A percentile compares a stretch with the other conserved stretches of the same genome.
phyloP scores from a whole-genome alignment of 1,284 basidiomycete species.

The Malassezia caprae region DNA sequence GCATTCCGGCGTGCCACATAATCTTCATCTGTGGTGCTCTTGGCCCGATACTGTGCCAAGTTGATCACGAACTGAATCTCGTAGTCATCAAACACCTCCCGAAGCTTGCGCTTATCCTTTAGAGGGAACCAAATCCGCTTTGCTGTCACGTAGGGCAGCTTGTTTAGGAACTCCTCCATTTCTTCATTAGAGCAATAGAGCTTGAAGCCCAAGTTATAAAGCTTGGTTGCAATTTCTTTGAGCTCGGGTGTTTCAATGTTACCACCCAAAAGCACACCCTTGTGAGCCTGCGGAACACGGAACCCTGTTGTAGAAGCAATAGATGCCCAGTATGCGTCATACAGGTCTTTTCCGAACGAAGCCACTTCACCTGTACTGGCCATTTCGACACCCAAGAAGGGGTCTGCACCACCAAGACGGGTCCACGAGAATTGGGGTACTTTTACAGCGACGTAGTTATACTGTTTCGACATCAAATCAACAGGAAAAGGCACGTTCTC shows the following conservation, averaged over 20 bases:
- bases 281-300: conserved; percentile 68
- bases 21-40: conserved; percentile 76
- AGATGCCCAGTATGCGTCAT: conserved; percentile 94
- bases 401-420: conserved; percentile 80
- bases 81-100: conserved; percentile 72
- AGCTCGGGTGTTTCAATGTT: conserved; percentile 74
- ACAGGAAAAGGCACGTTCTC: conserved; percentile 80
- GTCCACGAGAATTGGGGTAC: conserved; percentile 99
- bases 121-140: conserved; percentile 93
- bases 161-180: conserved; percentile 76
- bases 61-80: conserved; percentile 95
- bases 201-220: conserved; percentile 65
- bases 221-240: conserved; percentile 61
- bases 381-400: conserved; percentile 65
- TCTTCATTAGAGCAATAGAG: conserved; percentile 72
- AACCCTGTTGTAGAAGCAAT: conserved; percentile 81
- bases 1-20: conserved; percentile 67
- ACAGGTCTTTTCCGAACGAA: conserved; percentile 84
- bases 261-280: conserved; percentile 74
- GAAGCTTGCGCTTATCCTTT: conserved; percentile 88
- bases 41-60: conserved; percentile 71
- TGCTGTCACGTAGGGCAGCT: conserved; percentile 50
- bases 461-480: conserved; percentile 81
- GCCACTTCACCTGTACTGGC: conserved; percentile 97
- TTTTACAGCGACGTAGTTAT: conserved; percentile 93